phyloP scores from a whole-genome alignment of 192 early-diverging fungal species.

The Gaertneriomyces sp. region DNA sequence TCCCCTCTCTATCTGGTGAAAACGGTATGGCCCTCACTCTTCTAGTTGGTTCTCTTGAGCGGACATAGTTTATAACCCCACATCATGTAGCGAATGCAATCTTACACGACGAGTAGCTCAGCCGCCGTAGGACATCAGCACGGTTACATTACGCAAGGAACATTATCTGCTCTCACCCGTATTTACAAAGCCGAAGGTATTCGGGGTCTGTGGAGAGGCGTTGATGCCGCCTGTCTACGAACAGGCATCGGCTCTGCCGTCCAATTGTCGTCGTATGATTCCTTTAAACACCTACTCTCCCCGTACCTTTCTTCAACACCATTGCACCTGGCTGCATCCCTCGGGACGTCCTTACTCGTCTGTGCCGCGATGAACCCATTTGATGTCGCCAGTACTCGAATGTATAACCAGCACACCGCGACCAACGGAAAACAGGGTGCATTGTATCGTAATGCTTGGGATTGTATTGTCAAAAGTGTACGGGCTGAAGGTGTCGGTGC shows the following conservation, averaged over 20 bases:
- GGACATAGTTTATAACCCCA: not conserved
- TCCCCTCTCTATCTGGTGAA: slow-evolving; percentile 91
- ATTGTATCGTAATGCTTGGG: slow-evolving; percentile 75
- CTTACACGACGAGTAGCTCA: slow-evolving; percentile 51
- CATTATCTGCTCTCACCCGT: slow-evolving; percentile 56
- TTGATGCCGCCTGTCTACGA: slow-evolving; percentile 82
- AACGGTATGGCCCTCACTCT: slow-evolving; percentile 43
- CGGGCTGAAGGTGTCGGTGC: slow-evolving; percentile 74
- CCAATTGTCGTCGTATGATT: slow-evolving; percentile 87
- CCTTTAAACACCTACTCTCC: slow-evolving; percentile 64
- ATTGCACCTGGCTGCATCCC: slow-evolving; percentile 72
- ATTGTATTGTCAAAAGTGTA: slow-evolving; percentile 85
- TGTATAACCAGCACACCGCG: slow-evolving; percentile 83
- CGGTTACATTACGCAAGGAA: slow-evolving; percentile 62
- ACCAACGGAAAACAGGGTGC: slow-evolving; percentile 60
- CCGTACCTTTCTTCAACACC: slow-evolving; percentile 36
- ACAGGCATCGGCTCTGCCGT: slow-evolving; percentile 84
- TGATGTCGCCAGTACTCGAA: slow-evolving; percentile 89
- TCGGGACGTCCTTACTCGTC: slow-evolving; percentile 80
- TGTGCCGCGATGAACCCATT: slow-evolving; percentile 96
- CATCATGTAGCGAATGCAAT: slow-evolving; percentile 38
- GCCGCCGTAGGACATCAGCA: slow-evolving; percentile 77
- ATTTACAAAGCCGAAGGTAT: slow-evolving; percentile 73
- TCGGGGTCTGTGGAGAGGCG: slow-evolving; percentile 80
- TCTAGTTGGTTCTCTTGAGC: not conserved